A percentile compares a stretch with the other conserved stretches of the same genome.
Conservation (phyloP, 257 asterid species). For the Hygrophila difformis region DNA sequence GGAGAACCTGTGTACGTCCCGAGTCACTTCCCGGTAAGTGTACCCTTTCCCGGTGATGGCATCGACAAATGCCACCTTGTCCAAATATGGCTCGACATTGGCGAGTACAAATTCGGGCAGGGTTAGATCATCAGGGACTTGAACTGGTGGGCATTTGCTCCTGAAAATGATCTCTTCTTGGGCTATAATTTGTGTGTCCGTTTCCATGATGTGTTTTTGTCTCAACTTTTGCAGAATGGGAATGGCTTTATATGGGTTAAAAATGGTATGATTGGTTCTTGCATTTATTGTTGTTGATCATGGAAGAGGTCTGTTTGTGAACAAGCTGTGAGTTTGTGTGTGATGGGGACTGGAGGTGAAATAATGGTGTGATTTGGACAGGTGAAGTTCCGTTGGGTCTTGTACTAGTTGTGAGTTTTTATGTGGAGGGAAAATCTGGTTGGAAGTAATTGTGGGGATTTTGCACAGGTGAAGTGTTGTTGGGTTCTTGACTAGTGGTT, state of each 20-base stretch:
- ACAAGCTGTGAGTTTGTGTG: constrained; percentile 21
- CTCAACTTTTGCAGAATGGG: no score
- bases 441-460: no score
- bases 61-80: constrained; percentile 72
- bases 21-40: constrained; percentile 54
- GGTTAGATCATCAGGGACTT: constrained; percentile 58
- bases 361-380: constrained; percentile 4
- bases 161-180: constrained; percentile 51
- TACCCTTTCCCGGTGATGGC: constrained; percentile 50
- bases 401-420: constrained; percentile 3
- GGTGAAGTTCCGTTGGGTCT: constrained; percentile 37
- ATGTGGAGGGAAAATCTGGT: no score
- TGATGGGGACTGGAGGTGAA: constrained; percentile 7
- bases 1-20: constrained; percentile 62
- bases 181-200: constrained; percentile 22
- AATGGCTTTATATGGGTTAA: no score
- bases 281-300: constrained; percentile 7
- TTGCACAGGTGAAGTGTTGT: no score
- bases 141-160: constrained; percentile 57
- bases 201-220: constrained; percentile 31
- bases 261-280: neutral
- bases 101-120: constrained; percentile 82
- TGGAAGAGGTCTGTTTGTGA: constrained; percentile 8
- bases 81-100: constrained; percentile 35
- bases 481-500: no score